phyloP scores from a whole-genome alignment of 306 rosid species.

The Cicer judaicum region DNA sequence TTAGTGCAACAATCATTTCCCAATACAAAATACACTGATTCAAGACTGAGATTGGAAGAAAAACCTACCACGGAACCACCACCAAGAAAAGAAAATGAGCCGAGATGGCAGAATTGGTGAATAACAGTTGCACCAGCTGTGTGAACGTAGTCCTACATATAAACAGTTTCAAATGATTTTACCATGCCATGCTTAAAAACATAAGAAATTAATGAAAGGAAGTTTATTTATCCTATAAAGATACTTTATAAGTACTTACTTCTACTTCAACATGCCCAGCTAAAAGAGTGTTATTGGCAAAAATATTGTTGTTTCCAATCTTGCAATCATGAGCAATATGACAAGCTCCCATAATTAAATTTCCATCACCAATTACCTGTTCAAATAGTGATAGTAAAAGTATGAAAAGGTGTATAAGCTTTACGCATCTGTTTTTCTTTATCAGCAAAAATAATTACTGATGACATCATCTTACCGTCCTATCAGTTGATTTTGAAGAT shows the following conservation, averaged over 20 bases:
- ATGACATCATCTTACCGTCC: slow-evolving; percentile 61
- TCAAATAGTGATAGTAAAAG: slow-evolving; percentile 39
- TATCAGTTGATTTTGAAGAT: slow-evolving; percentile 80
- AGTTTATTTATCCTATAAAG: slow-evolving; percentile 4
- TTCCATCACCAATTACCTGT: slow-evolving; percentile 84
- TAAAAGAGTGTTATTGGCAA: slow-evolving; percentile 87
- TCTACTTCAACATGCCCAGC: slow-evolving; percentile 94
- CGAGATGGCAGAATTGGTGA: slow-evolving; percentile 92
- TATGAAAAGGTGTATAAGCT: slow-evolving; percentile 29
- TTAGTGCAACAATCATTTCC: background rate
- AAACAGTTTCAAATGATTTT: slow-evolving; percentile 41
- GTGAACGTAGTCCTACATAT: slow-evolving; percentile 80
- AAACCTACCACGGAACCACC: slow-evolving; percentile 93
- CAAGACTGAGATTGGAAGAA: slow-evolving; percentile 3
- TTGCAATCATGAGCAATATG: slow-evolving; percentile 98
- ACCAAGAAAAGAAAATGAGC: slow-evolving; percentile 83
- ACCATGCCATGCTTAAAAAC: slow-evolving; percentile 24
- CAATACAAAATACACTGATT: slow-evolving; percentile 33
- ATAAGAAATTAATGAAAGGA: slow-evolving; percentile 11
- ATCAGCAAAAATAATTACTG: background rate
- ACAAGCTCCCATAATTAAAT: slow-evolving; percentile 96
- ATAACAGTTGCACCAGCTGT: slow-evolving; percentile 85
- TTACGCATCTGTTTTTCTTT: background rate
- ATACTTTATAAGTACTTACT: slow-evolving; percentile 54
- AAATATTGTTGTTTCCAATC: slow-evolving; percentile 74